These are phyloP conservation scores for Pichia sp. DNA, from an alignment of 1,139 yeast genomes.

Conservation along the genomic window DNA sequence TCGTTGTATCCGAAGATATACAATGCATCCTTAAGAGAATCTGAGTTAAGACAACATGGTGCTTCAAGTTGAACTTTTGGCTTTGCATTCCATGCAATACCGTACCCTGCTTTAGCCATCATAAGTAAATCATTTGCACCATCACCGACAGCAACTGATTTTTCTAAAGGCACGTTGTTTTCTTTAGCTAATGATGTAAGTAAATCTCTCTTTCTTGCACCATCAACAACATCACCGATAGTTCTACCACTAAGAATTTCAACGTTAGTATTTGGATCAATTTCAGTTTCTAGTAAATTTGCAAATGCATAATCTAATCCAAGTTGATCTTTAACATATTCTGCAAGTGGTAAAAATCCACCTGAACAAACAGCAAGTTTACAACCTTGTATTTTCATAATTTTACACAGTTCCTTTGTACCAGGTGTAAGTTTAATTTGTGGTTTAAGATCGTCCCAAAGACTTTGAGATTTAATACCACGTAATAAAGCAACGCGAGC, in stretches of 20 bases:
- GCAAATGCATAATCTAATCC: conserved; percentile 87
- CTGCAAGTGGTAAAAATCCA: conserved; percentile 88
- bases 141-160: conserved; percentile 88
- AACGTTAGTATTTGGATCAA: conserved; percentile 45
- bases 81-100: conserved; percentile 96
- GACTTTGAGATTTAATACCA: conserved; percentile 66
- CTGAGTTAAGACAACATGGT: conserved; percentile 72
- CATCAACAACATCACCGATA: conserved; percentile 78
- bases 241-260: conserved; percentile 51
- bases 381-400: conserved; percentile 56
- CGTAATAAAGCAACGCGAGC: conserved; percentile 70
- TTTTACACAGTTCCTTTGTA: conserved; percentile 61
- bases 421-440: conserved; percentile 78
- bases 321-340: conserved; percentile 59
- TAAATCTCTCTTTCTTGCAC: conserved; percentile 71
- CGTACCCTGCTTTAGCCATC: conserved; percentile 91
- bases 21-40: conserved; percentile 62
- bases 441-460: conserved; percentile 74
- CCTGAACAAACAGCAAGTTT: conserved; percentile 88
- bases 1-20: conserved; percentile 77
- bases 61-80: conserved; percentile 82
- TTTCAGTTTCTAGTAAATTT: conserved; percentile 56
- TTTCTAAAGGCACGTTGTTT: conserved; percentile 50
- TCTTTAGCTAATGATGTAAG: conserved; percentile 59
- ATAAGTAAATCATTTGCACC: conserved; percentile 94